Evolutionary conservation across 768 basidiomycete genomes (phyloP).

Genomic region (Cubamyces lactineus): DNA sequence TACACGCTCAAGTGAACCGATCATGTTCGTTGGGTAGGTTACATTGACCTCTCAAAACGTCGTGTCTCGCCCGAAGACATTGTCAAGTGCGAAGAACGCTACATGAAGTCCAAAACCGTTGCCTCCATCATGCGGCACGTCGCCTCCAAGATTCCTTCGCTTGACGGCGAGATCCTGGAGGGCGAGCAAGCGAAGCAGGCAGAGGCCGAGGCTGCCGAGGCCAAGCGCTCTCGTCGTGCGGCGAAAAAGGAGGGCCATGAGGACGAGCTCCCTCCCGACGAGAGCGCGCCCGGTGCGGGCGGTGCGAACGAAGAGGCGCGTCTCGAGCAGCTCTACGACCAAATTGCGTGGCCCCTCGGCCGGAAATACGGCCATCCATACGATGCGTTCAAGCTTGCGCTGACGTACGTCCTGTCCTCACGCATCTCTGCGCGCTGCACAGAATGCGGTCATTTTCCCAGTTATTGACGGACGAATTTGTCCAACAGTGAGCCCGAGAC

Average conservation of each 20-base stretch:
- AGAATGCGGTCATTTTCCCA: not conserved
- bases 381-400: constrained; percentile 96
- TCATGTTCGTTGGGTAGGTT: constrained; percentile 58
- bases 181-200: constrained; percentile 31
- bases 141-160: constrained; percentile 74
- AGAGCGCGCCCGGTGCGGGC: constrained; percentile 34
- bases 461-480: not conserved
- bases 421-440: not conserved
- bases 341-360: constrained; percentile 91
- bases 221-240: constrained; percentile 50
- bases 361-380: constrained; percentile 93
- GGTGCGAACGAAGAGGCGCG: constrained; percentile 72
- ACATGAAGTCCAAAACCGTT: constrained; percentile 97
- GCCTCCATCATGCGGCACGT: constrained; percentile 92
- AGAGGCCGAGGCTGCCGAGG: constrained; percentile 44
- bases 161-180: constrained; percentile 37
- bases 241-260: constrained; percentile 50
- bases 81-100: constrained; percentile 97
- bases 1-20: not conserved
- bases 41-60: constrained; percentile 98
- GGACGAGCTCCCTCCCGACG: constrained; percentile 44
- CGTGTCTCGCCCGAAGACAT: constrained; percentile 98
- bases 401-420: constrained; percentile 65
- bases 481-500: constrained; percentile 66
- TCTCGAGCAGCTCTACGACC: constrained; percentile 86